Base-by-base conservation (phyloP, 495 filamentous ascomycete genomes). In the Patellaria atrata region DNA sequence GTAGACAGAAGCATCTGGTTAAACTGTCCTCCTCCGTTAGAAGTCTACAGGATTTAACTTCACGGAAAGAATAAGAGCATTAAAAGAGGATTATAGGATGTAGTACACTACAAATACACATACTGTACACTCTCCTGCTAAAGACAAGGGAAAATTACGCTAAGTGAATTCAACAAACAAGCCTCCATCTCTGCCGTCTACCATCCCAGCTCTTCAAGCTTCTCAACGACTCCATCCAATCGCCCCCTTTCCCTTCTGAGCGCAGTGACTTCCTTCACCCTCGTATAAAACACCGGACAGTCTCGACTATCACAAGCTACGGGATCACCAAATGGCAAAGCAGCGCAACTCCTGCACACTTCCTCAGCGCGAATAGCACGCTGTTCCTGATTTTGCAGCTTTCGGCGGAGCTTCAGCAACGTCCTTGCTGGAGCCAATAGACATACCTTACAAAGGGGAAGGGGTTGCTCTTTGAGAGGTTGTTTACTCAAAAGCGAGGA, bases 201-300 rank as follows among this genome's bases (percentile, higher is more conserved):
- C 50, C 50, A 50, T 34, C 48, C 47, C 14, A 50, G 42, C 26
- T 41, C 35, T 37, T 60, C 53, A 14, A 60, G 37, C 8, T 43
- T 35, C 24, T 44, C 41, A n/a, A 57, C 18, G 2, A 57, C 53
- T 25, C 26, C 40, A 1, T 39, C 55, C 7, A 53, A 40, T 3
- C 50, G 40, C 8, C 34, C 56, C 57, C 51, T 74, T 44, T 75
- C 67, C 40, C 63, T 71, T 36, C 60, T 63, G 43, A 80, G 62
- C 53, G 65, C 57, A 8, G 75, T 65, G 37, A 55, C 52, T 56
- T 85, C 77, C 57, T 77, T 79, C 8, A 79, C 71, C 33, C 91
- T 60, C 1, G 79, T 78, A 53, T 94, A 97, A 47, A 89, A 94
- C 2, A 94, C 81, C 0, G 85, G 80, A 52, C 89, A 97, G 56